Evolutionary conservation across 1,284 basidiomycete genomes (phyloP).

Genomic region (Macrocystidia cucumis): DNA sequence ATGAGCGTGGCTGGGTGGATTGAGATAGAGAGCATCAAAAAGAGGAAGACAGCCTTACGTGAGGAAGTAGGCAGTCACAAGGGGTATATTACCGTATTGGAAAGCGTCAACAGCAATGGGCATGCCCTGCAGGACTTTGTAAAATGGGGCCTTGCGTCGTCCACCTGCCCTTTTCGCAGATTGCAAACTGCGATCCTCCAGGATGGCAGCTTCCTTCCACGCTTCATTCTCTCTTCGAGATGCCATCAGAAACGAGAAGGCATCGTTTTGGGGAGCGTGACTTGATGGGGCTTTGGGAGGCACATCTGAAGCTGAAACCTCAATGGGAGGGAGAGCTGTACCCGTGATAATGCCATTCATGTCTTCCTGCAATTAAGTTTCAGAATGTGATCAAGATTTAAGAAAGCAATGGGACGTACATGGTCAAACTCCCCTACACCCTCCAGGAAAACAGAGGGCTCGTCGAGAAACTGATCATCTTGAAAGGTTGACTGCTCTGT

Average conservation of each 20-base stretch:
- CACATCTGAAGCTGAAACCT: too few species aligned
- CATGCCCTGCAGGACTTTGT: slow-evolving; percentile 96
- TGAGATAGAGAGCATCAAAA: slow-evolving; percentile 1
- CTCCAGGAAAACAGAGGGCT: too few species aligned
- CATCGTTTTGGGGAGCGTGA: too few species aligned
- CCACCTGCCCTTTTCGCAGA: slow-evolving; percentile 43
- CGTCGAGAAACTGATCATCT: too few species aligned
- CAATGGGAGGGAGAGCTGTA: too few species aligned
- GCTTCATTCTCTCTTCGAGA: slow-evolving; percentile 72
- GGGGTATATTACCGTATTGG: slow-evolving; percentile 85
- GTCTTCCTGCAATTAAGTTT: too few species aligned
- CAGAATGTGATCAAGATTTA: too few species aligned
- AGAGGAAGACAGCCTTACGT: slow-evolving; percentile 42
- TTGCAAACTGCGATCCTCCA: slow-evolving; percentile 40
- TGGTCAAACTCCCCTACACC: too few species aligned
- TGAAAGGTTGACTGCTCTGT: too few species aligned
- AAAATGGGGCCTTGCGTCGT: slow-evolving; percentile 82
- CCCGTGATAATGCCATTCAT: too few species aligned
- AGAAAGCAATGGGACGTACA: too few species aligned
- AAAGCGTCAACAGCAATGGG: slow-evolving; percentile 96
- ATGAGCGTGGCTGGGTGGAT: slow-evolving; percentile 71
- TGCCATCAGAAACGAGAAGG: slow-evolving; percentile 16
- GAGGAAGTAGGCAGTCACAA: slow-evolving; percentile 83
- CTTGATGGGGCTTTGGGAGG: too few species aligned
- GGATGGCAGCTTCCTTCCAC: slow-evolving; percentile 73